Evolutionary conservation across 1,139 yeast genomes (phyloP).

Genomic region (Debaryomycetaceae sp.): DNA sequence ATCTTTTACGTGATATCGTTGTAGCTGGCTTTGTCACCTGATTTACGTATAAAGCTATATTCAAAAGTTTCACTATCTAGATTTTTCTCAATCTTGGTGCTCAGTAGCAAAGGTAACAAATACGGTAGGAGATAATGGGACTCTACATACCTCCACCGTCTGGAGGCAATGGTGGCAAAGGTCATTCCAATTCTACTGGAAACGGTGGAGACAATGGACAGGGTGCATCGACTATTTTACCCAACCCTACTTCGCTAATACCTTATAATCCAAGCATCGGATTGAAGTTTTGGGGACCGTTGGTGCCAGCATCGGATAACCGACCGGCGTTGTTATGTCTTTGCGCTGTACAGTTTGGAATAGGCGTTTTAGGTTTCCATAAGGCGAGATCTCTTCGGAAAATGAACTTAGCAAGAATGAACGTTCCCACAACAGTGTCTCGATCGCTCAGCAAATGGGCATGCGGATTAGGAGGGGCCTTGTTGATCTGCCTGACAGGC

Average conservation of each 20-base stretch:
- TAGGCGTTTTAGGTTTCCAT: slow-evolving; percentile 19
- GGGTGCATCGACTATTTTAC: slow-evolving; percentile 15
- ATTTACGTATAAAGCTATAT: neutral
- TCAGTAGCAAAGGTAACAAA: neutral
- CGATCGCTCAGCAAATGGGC: slow-evolving; percentile 12
- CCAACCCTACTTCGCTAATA: slow-evolving; percentile 20
- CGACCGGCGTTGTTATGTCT: slow-evolving; percentile 45
- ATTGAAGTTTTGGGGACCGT: slow-evolving; percentile 56
- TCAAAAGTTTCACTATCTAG: neutral
- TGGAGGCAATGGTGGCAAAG: slow-evolving; percentile 8
- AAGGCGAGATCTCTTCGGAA: slow-evolving; percentile 16
- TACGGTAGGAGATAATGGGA: slow-evolving; percentile 17
- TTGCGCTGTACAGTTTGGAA: slow-evolving; percentile 49
- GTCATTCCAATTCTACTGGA: slow-evolving; percentile 2
- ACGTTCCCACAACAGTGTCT: slow-evolving; percentile 12
- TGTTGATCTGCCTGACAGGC: slow-evolving; percentile 33
- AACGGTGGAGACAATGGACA: slow-evolving; percentile 2
- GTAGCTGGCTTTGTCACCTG: neutral
- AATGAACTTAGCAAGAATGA: slow-evolving; percentile 11
- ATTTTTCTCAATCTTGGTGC: neutral
- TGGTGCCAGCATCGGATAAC: slow-evolving; percentile 63
- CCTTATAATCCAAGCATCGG: slow-evolving; percentile 55
- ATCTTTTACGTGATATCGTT: neutral
- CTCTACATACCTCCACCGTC: slow-evolving; percentile 32
- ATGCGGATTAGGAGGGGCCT: slow-evolving; percentile 19